Base-by-base conservation (phyloP, 1,284 basidiomycete genomes). In the Coriolopsis trogii region DNA sequence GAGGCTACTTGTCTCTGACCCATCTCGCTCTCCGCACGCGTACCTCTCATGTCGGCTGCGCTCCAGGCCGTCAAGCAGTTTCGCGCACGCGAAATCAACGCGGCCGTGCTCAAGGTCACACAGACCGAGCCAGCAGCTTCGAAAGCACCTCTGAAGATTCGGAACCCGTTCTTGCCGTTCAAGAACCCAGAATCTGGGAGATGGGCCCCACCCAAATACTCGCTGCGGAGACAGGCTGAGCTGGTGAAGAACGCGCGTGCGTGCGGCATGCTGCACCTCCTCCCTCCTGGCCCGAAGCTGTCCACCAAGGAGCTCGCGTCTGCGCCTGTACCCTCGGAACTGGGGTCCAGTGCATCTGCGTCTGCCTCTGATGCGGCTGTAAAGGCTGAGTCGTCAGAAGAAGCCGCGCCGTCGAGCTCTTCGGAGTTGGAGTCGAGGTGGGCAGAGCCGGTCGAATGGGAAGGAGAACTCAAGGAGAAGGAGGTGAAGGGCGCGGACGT, bases 191-290 rank as follows among this genome's bases (percentile, higher is more conserved):
- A 76, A 41, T 81, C 82, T 0, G 82, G 81, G 18, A 74, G 80
- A 65, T 91, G 88, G 88, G 76, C 77, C 37, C 79, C 81, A 0
- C 75, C 89, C 15, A 81, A 79, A 55, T 87, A 87, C 60, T 91
- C 89, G 6, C 68, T 87, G 20, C 80, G 89, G 18, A 79, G 81
- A 28, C 89, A 92, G 67, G 86, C 85, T n/a, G 85, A 89, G 26
- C 74, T 92, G 31, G 73, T 91, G 39, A 91, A 90, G 71, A 75
- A 76, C 46, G 89, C 89, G 3, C 80, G 80, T 51, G 71, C 69
- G 23, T 71, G 73, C 26, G 77, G 76, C 24, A 73, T 73, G 33
- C 64, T 87, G 31, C 74, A 81, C 39, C 67, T 88, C 6, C 74
- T 91, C 3, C 89, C 89, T 0, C 78, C 83, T 4, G 79, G 89